Conservation (phyloP, 2,329 filamentous ascomycete genomes). For the Aspergillus candidus region DNA sequence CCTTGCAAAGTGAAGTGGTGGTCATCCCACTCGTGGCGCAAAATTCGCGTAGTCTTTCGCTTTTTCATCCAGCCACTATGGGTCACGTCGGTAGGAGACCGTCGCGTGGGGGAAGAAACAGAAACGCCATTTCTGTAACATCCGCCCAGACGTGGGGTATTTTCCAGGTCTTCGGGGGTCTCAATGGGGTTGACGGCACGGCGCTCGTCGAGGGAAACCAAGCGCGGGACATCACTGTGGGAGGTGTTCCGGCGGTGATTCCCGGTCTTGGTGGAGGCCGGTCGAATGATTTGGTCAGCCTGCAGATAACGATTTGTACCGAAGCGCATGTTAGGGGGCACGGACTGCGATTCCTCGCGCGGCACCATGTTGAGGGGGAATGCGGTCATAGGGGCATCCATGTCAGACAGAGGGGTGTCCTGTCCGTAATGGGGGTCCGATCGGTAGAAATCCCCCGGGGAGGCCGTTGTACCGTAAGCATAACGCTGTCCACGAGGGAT, state of each 20-base stretch:
- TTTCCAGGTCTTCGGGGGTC: constrained; percentile 20
- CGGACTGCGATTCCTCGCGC: constrained; percentile 79
- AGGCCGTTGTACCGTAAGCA: not conserved
- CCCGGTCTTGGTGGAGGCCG: constrained; percentile 33
- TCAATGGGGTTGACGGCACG: constrained; percentile 25
- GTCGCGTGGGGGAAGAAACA: constrained; percentile 1
- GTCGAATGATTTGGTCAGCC: constrained; percentile 42
- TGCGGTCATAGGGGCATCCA: constrained; percentile 77
- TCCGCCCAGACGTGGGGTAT: constrained; percentile 12
- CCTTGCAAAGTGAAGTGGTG: constrained; percentile 79
- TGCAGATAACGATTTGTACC: constrained; percentile 32
- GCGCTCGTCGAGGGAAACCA: constrained; percentile 21
- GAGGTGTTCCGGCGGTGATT: not conserved
- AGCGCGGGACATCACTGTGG: not conserved
- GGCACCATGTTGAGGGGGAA: constrained; percentile 65
- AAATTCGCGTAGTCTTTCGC: constrained; percentile 58
- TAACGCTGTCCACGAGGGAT: not conserved
- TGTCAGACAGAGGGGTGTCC: constrained; percentile 82
- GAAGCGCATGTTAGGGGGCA: constrained; percentile 89
- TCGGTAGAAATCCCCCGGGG: not conserved
- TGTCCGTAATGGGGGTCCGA: constrained; percentile 47
- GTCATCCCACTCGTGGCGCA: constrained; percentile 90
- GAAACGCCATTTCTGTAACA: not conserved
- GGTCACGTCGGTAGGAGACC: not conserved
- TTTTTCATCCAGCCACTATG: constrained; percentile 66